A percentile compares a stretch with the other conserved stretches of the same genome.
Evolutionary conservation across 192 early-diverging fungal genomes (phyloP).

Genomic region (Mortierella alpina): DNA sequence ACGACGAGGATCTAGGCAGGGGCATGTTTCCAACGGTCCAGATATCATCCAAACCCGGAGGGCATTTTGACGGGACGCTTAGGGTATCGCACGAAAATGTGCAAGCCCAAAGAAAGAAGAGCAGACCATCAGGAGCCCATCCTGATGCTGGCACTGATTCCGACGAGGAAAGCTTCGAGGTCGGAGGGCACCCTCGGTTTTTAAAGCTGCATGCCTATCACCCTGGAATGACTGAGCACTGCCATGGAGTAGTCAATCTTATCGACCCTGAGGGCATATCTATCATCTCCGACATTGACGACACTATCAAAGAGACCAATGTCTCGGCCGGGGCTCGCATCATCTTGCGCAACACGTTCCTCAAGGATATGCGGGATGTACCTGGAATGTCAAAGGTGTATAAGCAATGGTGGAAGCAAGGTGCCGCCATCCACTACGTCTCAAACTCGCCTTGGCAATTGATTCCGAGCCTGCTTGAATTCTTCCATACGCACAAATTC

Average conservation of each 20-base stretch:
- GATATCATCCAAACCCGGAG: conserved; percentile 35
- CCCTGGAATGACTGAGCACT: conserved; percentile 33
- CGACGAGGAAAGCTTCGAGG: conserved; percentile 23
- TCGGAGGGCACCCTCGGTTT: conserved; percentile 16
- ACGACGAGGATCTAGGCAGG: conserved; percentile 22
- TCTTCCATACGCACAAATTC: conserved; percentile 78
- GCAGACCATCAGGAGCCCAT: neutral
- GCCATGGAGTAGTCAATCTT: conserved; percentile 61
- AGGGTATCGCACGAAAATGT: conserved; percentile 40
- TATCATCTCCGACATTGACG: conserved; percentile 91
- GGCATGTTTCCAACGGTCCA: conserved; percentile 40
- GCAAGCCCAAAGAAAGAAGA: conserved; percentile 41
- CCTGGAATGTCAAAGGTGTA: conserved; percentile 86
- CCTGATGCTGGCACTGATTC: neutral
- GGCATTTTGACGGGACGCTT: conserved; percentile 45
- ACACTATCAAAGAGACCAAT: conserved; percentile 86
- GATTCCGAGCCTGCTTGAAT: conserved; percentile 78
- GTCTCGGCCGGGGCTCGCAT: conserved; percentile 79
- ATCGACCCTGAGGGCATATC: conserved; percentile 79
- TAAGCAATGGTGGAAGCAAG: conserved; percentile 64
- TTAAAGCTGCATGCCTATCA: conserved; percentile 33
- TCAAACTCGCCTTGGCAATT: conserved; percentile 91
- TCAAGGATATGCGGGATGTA: conserved; percentile 75
- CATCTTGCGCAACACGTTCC: conserved; percentile 76
- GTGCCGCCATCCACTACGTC: conserved; percentile 88